A percentile compares a stretch with the other conserved stretches of the same genome.
These are phyloP conservation scores for Handroanthus guayacan DNA, from an alignment of 257 asterid species.

Conservation along the genomic window DNA sequence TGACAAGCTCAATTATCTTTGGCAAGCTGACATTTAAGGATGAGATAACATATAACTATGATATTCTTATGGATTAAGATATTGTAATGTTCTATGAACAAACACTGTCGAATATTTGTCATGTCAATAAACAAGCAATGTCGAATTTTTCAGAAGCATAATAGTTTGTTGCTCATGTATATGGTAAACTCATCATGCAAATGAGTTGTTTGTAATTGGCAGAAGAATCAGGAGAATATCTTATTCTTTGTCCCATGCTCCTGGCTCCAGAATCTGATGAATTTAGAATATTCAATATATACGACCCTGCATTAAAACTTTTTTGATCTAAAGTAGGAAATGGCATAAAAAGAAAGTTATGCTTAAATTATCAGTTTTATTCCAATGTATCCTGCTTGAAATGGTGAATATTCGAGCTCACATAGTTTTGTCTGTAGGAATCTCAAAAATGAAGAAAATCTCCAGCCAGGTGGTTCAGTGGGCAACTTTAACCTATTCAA, in stretches of 20 bases:
- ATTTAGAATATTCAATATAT: slow-evolving; percentile 1
- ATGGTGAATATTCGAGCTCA: slow-evolving; percentile 32
- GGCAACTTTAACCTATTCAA: slow-evolving; percentile 65
- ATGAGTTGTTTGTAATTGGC: slow-evolving; percentile 18
- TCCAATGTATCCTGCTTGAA: slow-evolving; percentile 25
- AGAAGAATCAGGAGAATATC: not conserved
- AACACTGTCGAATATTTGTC: not conserved
- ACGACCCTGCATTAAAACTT: slow-evolving; percentile 3
- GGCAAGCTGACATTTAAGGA: slow-evolving; percentile 27
- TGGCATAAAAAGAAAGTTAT: slow-evolving; percentile 17
- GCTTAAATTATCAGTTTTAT: not conserved
- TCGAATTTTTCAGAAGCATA: not conserved
- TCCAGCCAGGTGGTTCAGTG: slow-evolving; percentile 46
- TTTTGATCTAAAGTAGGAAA: not conserved
- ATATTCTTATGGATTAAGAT: not conserved
- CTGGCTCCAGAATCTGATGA: slow-evolving; percentile 14
- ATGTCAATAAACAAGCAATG: too few species aligned
- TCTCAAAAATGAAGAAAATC: slow-evolving; percentile 71
- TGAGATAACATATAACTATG: not conserved
- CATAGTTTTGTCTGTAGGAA: slow-evolving; percentile 59
- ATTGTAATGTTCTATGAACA: slow-evolving; percentile 19
- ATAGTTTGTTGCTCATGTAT: not conserved
- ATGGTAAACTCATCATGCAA: slow-evolving; percentile 25
- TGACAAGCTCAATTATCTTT: slow-evolving; percentile 2
- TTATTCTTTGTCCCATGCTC: slow-evolving; percentile 22